Evolutionary conservation across 1,284 basidiomycete species (phyloP), one percentile per base, ranked within the genome.

Genomic region (Xerocomus minutiporus): DNA sequence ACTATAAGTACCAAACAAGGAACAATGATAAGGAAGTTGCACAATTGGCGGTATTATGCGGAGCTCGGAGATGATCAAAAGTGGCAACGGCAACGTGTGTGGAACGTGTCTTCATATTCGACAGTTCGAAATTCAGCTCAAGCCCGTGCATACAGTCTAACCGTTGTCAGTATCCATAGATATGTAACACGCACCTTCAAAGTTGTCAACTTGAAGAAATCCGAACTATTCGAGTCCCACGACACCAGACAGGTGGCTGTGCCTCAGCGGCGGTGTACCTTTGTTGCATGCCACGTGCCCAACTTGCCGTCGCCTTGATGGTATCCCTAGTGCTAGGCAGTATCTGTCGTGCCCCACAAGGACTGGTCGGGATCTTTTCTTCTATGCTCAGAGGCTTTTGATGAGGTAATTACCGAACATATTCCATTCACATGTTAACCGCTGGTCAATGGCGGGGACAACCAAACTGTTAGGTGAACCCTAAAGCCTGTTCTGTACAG

Each of bases 1-100:
- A 54, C 20, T 20, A 20, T 61, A 53, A 28, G 42, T n/a, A 38
- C 40, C 40, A 36, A 47, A 46, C 48, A 23, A 50, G 34, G 48
- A 35, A 31, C 34, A 47, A 28, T 38, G 44, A 55, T 51, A 52
- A 57, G 44, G 8, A 54, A 25, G 48, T 40, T 45, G 48, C 50
- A 59, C 58, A 53, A 58, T 58, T 39, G 29, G 28, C 31, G 29
- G 15, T 44, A 44, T 59, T 58, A 61, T 63, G 46, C 46, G 26
- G 46, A 29, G 39, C 40, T 36, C 60, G 59, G 58, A 61, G n/a
- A 66, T 65, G 63, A 67, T 39, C 43, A 26, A 55, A 42, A 51
- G 51, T 43, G 44, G 46, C n/a, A 8, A n/a, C 42, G 43, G 41
- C 55, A 67, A 65, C 61, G 56, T 63, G 65, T 65, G 50, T 40